Conservation (phyloP, 2,329 filamentous ascomycete genomes). For the Sphaerulina vaccinii region DNA sequence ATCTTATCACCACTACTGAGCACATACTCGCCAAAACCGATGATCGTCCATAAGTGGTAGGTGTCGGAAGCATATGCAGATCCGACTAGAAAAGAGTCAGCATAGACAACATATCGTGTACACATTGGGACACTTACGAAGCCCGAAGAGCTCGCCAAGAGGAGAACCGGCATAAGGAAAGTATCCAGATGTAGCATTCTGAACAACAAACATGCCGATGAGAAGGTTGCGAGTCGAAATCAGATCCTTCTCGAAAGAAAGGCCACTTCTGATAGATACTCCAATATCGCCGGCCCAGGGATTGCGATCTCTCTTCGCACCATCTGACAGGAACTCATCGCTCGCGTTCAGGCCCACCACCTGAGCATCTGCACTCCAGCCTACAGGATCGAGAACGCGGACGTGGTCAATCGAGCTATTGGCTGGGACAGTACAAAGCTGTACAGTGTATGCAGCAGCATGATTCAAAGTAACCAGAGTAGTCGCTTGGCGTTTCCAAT, state of each 20-base stretch:
- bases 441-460: slow-evolving; percentile 38
- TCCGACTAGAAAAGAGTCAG: neutral
- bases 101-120: too few species aligned
- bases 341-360: slow-evolving; percentile 30
- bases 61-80: slow-evolving; percentile 47
- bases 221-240: slow-evolving; percentile 27
- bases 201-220: neutral
- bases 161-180: slow-evolving; percentile 28
- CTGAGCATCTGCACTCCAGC: neutral
- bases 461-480: slow-evolving; percentile 45
- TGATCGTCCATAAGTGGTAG: slow-evolving; percentile 53
- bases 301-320: slow-evolving; percentile 58
- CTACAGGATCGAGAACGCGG: neutral
- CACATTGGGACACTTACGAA: neutral
- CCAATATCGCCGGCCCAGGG: slow-evolving; percentile 63
- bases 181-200: slow-evolving; percentile 20
- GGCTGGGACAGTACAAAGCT: slow-evolving; percentile 11
- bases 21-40: slow-evolving; percentile 46
- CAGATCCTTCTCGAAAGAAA: slow-evolving; percentile 47
- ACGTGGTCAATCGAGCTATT: slow-evolving; percentile 30
- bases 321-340: slow-evolving; percentile 46
- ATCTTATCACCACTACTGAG: slow-evolving; percentile 36
- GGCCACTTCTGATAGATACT: slow-evolving; percentile 48
- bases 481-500: slow-evolving; percentile 37
- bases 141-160: slow-evolving; percentile 20